Percentiles rank a stretch among this genome's conserved stretches.
phyloP scores from a whole-genome alignment of 352 stramenopile species.

The Phytophthora nicotianae region DNA sequence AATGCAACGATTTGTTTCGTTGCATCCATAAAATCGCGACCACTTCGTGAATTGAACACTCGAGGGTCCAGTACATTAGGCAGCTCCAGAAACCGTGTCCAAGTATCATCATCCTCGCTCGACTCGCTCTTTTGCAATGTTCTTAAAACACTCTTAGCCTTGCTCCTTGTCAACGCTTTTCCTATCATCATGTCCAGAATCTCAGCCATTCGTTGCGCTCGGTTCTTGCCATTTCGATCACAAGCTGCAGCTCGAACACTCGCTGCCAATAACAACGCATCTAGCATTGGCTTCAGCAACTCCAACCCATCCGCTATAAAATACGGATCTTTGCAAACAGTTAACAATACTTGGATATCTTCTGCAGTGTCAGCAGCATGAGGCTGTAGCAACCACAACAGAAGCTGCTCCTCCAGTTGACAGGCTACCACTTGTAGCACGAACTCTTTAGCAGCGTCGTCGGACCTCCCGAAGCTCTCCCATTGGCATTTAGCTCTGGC shows the following conservation, averaged over 20 bases:
- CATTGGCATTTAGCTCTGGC: slow-evolving; percentile 16
- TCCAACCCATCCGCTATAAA: slow-evolving; percentile 6
- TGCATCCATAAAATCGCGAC: slow-evolving; percentile 23
- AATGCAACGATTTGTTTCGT: slow-evolving; percentile 18
- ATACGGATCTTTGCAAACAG: slow-evolving; percentile 14
- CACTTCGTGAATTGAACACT: slow-evolving; percentile 32
- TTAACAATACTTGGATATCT: slow-evolving; percentile 21
- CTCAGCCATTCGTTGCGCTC: slow-evolving; percentile 10
- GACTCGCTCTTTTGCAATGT: slow-evolving; percentile 2
- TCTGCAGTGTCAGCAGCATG: slow-evolving; percentile 35
- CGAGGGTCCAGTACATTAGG: slow-evolving; percentile 20
- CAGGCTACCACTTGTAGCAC: slow-evolving; percentile 31
- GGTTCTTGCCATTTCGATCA: slow-evolving; percentile 13
- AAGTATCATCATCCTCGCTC: slow-evolving; percentile 1
- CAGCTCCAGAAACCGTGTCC: slow-evolving; percentile 32
- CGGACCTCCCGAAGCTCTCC: neutral
- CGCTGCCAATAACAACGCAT: slow-evolving; percentile 15
- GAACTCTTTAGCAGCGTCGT: slow-evolving; percentile 16
- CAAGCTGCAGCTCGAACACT: slow-evolving; percentile 21
- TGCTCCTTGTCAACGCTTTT: slow-evolving; percentile 1
- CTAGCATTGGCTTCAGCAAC: slow-evolving; percentile 12
- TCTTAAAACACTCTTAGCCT: slow-evolving; percentile 10
- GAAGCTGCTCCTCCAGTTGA: slow-evolving; percentile 37
- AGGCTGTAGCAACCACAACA: slow-evolving; percentile 39
- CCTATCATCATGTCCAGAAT: slow-evolving; percentile 9